Base-by-base conservation (phyloP, 139 green algal genomes). In the Asterochloris erici region DNA sequence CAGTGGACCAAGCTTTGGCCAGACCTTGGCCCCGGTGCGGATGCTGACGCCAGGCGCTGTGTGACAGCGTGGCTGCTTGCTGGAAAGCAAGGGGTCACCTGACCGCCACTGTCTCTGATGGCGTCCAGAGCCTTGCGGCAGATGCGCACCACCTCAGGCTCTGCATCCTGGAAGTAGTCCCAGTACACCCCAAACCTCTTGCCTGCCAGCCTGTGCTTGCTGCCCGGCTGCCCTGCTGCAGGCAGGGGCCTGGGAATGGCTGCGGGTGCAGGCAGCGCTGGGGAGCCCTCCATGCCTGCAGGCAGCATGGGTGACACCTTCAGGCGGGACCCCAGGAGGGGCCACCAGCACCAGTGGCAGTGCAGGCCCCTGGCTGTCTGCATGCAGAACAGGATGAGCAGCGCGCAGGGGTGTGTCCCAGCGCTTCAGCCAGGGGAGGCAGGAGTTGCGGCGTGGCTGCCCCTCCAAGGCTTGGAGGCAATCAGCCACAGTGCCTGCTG, bases 131-230 rank as follows among this genome's bases (percentile, higher is more conserved):
- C 88, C 26, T 64, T 14, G 26, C 88, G 75, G 82, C 91, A 91
- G 0, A 77, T 63, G 4, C 82, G 81, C 60, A 93, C 77, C 63
- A 97, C 93, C 1, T 88, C 86, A 14, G 89, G 73, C 0, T 87
- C 75, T 0, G 89, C 90, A 71, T 94, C 83, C 24, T 86, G 78
- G 73, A 95, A 94, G 89, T 90, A 97, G 84, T 84, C 60, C 63
- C 83, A 82, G 81, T 87, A 93, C 14, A 93, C 78, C 11, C 90
- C 92, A 9, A 90, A 77, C 12, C 81, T 83, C 17, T 86, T 74
- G 24, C 89, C 90, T 62, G 78, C 63, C 62, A 95, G 85, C 1
- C 88, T 84, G 71, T 1, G 21, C 17, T 29, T 79, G n/a, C 16
- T 19, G 17, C 16, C 74, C 19, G 1, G 28, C 54, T 68, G 74